Conservation (phyloP, 208 protist genomes). For the Phytomonas sp. region DNA sequence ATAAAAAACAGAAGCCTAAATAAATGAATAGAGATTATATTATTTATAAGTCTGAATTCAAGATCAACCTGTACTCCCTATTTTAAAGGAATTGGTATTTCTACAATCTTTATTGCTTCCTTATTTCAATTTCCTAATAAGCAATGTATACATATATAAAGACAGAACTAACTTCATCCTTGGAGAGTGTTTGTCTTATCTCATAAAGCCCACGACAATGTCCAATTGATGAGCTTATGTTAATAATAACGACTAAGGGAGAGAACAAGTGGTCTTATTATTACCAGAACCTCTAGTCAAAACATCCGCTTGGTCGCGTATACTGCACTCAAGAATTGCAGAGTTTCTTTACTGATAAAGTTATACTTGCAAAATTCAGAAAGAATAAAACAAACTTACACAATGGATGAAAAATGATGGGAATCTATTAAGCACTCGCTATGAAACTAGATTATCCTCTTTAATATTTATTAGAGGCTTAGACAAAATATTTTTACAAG, state of each 20-base stretch:
- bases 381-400: not conserved
- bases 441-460: not conserved
- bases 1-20: not conserved
- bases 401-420: not conserved
- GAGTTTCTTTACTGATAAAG: not conserved
- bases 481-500: not conserved
- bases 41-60: not conserved
- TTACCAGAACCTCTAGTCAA: not conserved
- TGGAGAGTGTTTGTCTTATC: not conserved
- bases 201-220: not conserved
- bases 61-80: too few relatives aligned
- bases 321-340: not conserved
- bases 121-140: conserved; percentile 1
- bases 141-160: not conserved
- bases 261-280: not conserved
- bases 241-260: not conserved
- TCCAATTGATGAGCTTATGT: not conserved
- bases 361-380: not conserved
- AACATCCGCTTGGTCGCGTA: not conserved
- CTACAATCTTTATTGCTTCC: not conserved
- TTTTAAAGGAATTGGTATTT: not conserved
- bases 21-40: not conserved
- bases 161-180: not conserved
- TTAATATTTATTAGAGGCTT: not conserved
- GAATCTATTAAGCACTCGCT: not conserved